Evolutionary conservation across 2,329 filamentous ascomycete genomes (phyloP), one percentile per base, ranked within the genome.

Genomic region (Diaporthe ampelina): DNA sequence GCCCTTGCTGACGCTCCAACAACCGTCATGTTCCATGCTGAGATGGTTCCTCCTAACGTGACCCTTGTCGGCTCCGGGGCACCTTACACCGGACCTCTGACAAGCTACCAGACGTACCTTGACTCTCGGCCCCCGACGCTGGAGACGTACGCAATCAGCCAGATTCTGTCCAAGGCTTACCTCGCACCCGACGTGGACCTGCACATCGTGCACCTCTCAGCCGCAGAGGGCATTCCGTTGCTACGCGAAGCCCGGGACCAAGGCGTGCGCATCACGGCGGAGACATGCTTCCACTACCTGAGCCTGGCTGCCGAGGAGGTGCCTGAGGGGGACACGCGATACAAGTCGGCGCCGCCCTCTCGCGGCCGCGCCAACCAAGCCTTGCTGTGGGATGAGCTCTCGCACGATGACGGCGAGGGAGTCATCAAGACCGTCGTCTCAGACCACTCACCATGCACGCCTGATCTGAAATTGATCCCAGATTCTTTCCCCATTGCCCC

Each of bases 11-110:
- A 94, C 79, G 89, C 92, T 71, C 90, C 94, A 24, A 98, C 97
- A 2, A 97, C 95, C 0, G 91, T 98, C 79, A 98, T 99, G 95
- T 99, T 99, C 86, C 97, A 99, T 81, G 97, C 97, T 73, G 97
- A 99, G 84, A 98, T 98, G 95, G 92, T 97, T 11, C 95, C 95
- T 19, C 94, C 95, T n/a, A 94, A 95, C 77, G 85, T 94, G 63
- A 91, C 91, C 77, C 95, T 94, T 0, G 93, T 95, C 2, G 93
- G 94, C 69, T 94, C 97, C 81, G 91, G 91, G 37, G 91, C 95
- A 7, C 93, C 90, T 0, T 94, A 94, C 4, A 88, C 89, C 43
- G 94, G 94, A 19, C 91, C 93, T 13, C 86, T 95, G 32, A 92
- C 92, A 70, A 87, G 92, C 43, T 99, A 99, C 86, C 90, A 91